Evolutionary conservation across 2,329 filamentous ascomycete genomes (phyloP), one percentile per base, ranked within the genome.

Genomic region (Diaporthe sp.): DNA sequence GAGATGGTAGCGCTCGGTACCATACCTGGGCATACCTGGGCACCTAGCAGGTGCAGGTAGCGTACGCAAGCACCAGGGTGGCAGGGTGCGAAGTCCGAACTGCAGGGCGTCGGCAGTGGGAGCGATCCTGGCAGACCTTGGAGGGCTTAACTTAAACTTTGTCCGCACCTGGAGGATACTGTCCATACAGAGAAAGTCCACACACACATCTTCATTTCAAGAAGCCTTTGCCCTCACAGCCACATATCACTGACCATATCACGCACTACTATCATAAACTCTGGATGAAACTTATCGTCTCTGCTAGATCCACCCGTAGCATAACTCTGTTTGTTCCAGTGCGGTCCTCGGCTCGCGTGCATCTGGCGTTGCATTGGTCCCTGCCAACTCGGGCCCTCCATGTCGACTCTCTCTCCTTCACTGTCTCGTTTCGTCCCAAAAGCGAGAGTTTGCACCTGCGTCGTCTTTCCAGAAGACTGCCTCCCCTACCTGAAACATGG

Each of bases 321-420:
- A 73, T 55, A 58, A 58, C 46, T 39, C 31, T 53, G 65, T 68
- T 70, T 42, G 65, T 70, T 70, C 49, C 65, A 70, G 65, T 13
- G n/a, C 4, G n/a, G 28, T 37, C 53, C 53, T 71, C 68, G 28
- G 68, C 68, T 71, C n/a, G 31, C 37, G 34, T 49, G 57, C 22
- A 25, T 55, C 65, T 55, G 65, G 46, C 65, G 31, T 55, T 31
- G 34, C 49, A 55, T 70, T 70, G 46, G 65, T 70, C 46, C 65
- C 49, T 55, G 34, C 49, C 17, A 42, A 70, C 65, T 70, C 34
- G 31, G 65, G 46, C 65, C 46, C 46, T 68, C 65, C 65, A 42
- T 68, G 58, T 44, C 57, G n/a, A 19, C 34, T 19, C 42, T 46
- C 60, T 65, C 42, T 10, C 62, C 31, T 28, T 39, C 28, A 68